Conservation (phyloP, 148 eudicot species). For the Amaranthus palmeri region DNA sequence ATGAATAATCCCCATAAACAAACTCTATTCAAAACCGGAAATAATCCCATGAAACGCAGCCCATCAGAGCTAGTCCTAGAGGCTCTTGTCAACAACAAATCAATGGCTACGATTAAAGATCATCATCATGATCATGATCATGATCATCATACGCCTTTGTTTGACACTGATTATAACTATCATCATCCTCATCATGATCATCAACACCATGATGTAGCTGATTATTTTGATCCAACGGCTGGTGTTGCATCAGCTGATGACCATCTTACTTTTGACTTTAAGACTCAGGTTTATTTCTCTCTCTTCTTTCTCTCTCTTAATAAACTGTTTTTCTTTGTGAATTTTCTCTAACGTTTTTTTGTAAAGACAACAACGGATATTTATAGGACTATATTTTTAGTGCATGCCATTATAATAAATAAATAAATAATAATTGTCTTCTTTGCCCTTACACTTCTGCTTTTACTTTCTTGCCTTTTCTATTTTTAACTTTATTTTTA, state of each 20-base stretch:
- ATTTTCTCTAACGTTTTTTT: constrained; percentile 5
- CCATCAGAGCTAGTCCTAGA: constrained; percentile 21
- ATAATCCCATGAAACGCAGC: constrained; percentile 17
- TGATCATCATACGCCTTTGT: background rate
- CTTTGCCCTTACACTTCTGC: background rate
- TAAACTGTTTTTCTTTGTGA: background rate
- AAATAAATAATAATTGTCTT: constrained; percentile 14
- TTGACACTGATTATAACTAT: background rate
- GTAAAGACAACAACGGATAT: background rate
- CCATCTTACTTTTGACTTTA: constrained; percentile 18
- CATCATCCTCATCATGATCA: background rate
- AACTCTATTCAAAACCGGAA: background rate
- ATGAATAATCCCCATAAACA: constrained; percentile 11
- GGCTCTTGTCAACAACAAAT: background rate
- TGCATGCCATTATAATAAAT: background rate
- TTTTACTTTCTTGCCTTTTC: no score
- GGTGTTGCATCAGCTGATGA: constrained; percentile 1
- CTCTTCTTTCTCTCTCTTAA: background rate
- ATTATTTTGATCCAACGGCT: constrained; percentile 17
- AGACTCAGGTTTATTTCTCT: constrained; percentile 17
- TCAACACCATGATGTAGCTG: background rate
- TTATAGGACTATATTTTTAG: background rate
- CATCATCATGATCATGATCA: background rate
- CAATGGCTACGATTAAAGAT: constrained; percentile 6
- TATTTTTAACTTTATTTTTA: no score